Conservation (phyloP, 495 filamentous ascomycete genomes). For the Xylaria grammica region DNA sequence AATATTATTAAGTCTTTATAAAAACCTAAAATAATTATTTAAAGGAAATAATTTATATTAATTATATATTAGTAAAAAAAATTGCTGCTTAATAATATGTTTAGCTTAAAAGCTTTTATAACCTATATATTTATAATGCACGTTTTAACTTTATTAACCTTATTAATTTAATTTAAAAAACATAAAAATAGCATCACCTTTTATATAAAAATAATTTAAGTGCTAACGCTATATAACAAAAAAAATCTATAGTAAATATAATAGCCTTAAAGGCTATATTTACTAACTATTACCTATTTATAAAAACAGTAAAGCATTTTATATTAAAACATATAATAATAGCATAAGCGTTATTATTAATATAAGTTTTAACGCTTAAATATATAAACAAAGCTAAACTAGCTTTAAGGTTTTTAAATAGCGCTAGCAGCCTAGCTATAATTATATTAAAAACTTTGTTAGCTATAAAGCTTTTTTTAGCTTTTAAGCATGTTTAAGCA, state of each 20-base stretch:
- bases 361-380: not conserved
- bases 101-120: not conserved
- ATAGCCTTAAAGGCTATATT: not conserved
- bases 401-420: not conserved
- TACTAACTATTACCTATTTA: not conserved
- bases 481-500: not conserved
- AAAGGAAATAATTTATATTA: constrained; percentile 2
- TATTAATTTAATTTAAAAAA: not conserved
- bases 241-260: too few species aligned
- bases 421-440: not conserved
- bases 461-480: not conserved
- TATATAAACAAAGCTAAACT: not conserved
- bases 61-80: constrained; percentile 19
- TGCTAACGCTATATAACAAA: not conserved
- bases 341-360: not conserved
- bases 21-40: not conserved
- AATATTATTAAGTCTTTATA: not conserved
- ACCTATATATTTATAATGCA: not conserved
- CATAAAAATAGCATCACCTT: not conserved
- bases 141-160: not conserved
- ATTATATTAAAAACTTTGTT: not conserved
- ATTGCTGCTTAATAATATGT: constrained; percentile 3
- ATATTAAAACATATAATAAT: not conserved
- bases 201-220: not conserved
- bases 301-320: not conserved